Conservation (phyloP, 768 basidiomycete genomes). For the Tremella mesenterica region DNA sequence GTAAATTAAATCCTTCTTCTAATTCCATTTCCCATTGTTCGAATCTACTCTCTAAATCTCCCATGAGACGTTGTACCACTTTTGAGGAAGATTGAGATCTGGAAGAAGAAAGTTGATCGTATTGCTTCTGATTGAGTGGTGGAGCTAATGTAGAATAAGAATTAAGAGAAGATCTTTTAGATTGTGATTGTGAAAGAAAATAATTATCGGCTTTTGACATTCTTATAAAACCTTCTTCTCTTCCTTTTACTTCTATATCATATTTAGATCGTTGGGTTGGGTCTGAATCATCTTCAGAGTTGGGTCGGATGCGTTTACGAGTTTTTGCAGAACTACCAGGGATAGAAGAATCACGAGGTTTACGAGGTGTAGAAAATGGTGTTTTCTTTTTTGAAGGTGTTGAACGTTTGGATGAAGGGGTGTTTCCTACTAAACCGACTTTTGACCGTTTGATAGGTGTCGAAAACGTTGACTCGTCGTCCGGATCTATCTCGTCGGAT, state of each 20-base stretch:
- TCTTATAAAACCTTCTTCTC: slow-evolving; percentile 47
- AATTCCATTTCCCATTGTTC: slow-evolving; percentile 63
- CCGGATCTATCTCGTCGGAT: slow-evolving; percentile 9
- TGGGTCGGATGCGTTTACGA: background rate
- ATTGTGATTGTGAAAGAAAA: slow-evolving; percentile 50
- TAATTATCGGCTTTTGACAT: slow-evolving; percentile 77
- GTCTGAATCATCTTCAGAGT: slow-evolving; percentile 5
- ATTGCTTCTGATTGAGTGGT: slow-evolving; percentile 49
- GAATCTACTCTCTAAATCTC: slow-evolving; percentile 39
- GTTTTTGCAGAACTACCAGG: slow-evolving; percentile 12
- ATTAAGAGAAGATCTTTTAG: slow-evolving; percentile 65
- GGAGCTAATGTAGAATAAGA: slow-evolving; percentile 68
- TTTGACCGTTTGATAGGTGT: slow-evolving; percentile 25
- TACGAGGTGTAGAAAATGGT: slow-evolving; percentile 15
- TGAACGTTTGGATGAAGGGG: background rate
- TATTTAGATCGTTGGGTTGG: background rate
- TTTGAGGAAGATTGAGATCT: slow-evolving; percentile 7
- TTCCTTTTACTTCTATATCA: background rate
- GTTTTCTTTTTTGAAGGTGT: slow-evolving; percentile 1
- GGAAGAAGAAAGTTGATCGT: slow-evolving; percentile 16
- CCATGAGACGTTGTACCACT: slow-evolving; percentile 24
- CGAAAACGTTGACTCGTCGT: slow-evolving; percentile 10
- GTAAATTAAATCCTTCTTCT: slow-evolving; percentile 71
- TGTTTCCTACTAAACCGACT: slow-evolving; percentile 18
- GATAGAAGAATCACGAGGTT: slow-evolving; percentile 11